Base-by-base conservation (phyloP, 805 yeast genomes). In the Clavispora fructus region DNA sequence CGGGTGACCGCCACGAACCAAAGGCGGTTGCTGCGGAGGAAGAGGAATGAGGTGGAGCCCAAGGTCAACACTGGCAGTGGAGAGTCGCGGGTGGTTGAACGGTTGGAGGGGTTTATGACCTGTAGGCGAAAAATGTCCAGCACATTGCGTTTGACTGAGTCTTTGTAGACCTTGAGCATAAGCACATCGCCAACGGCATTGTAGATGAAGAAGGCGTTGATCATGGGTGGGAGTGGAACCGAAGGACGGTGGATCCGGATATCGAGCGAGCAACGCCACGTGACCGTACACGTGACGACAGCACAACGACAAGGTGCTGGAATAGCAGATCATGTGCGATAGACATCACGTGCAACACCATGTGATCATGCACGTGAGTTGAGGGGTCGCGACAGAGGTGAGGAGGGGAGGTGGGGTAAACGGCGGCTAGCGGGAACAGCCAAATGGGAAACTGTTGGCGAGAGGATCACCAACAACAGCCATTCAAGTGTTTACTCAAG, bases 1-100 rank as follows among this genome's bases (percentile, higher is more conserved):
- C 97, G 77, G 1, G 95, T 80, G n/a, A 91, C 90, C 0, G 91
- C 95, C 10, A 91, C 95, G 8, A 89, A 57, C 85, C 95, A 94
- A 13, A 92, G 56, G 42, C 75, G 69, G 12, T 73, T 74, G 27
- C 76, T 71, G 52, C 79, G 79, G 41, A 87, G 82, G 59, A 89
- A 91, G 44, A 89, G 75, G 60, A 92, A 94, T 0, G 96, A 85
- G 0, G 98, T 94, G 0, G 96, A 87, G 1, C 98, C 98, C 39
- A 94, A 67, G 0, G 98, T 94, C 39, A 92, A 68, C 35, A 71
- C 68, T 10, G 77, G 77, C 43, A 72, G 68, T 41, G 69, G 59
- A 41, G 58, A 61, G 39, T 63, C 66, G 32, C 51, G 48, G 40
- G 55, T 42, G 39, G 58, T 33, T 25, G 45, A 47, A 39, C 60